Evolutionary conservation across 208 protist species (phyloP), one percentile per base, ranked within the genome.

Genomic region (Crithidia brevicula): DNA sequence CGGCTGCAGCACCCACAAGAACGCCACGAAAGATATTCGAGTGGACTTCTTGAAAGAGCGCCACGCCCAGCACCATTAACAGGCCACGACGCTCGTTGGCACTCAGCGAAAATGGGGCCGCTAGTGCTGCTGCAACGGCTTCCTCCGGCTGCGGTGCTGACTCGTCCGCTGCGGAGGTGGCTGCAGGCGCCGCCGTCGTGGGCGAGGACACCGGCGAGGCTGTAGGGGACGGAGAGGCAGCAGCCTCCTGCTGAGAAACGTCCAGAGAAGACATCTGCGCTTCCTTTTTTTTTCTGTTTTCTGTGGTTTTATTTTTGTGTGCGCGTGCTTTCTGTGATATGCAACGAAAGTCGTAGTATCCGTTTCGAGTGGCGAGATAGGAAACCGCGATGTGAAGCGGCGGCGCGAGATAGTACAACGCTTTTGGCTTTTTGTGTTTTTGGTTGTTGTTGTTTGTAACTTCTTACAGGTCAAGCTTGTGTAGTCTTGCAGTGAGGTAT

Each of bases 31-130:
- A 54, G 13, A 54, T 52, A 15, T 20, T 54, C 33, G 33, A 58
- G 30, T 72, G 42, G n/a, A 85, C 67, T 73, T 88, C 79, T 50
- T 88, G 83, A 8, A 85, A 63, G n/a, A 85, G 56, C 1, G 67
- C 64, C 1, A 79, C 64, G 10, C 45, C 58, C 8, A 68, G 13
- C 18, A 88, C 67, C 8, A 83, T 45, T 18, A 74, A 30, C 27
- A 66, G 42, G 13, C 79, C 75, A 45, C 74, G 64, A 33, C 68
- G 54, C 52, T 85, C 68, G 10, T 52, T 53, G 0, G 56, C 18
- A 10, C 50, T 72, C 20, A 83, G 59, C 18, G 20, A 22, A 42
- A 22, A 58, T 10, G 28, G 1, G 16, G 18, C 8, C 42, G 42
- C 1, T 40, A 7, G 36, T 40, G 15, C 36, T 40, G 36, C 36